Percentiles rank a stretch among this genome's conserved stretches.
Evolutionary conservation across 129 eudicot species (phyloP).

Genomic region (Scalesia atractyloides): DNA sequence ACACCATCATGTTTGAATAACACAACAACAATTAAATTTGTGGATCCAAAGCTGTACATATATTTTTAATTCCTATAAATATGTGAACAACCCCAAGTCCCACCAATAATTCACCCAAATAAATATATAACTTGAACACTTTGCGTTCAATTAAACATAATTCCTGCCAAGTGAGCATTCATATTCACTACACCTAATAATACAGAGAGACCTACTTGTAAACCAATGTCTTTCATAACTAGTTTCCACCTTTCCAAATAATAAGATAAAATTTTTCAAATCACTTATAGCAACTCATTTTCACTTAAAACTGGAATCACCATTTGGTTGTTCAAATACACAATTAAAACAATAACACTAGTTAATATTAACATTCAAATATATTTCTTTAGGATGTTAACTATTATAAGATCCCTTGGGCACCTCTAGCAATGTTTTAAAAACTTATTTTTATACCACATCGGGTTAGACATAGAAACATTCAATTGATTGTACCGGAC

Average conservation of each 20-base stretch:
- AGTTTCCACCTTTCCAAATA: neutral
- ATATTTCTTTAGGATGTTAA: too few relatives aligned
- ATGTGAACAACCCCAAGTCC: neutral
- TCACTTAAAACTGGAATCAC: too few relatives aligned
- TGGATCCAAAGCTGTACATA: neutral
- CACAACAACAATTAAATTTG: neutral
- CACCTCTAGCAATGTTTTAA: too few relatives aligned
- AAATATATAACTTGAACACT: neutral
- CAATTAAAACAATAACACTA: too few relatives aligned
- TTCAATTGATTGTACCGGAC: too few relatives aligned
- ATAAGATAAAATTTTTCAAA: neutral
- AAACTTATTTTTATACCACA: too few relatives aligned
- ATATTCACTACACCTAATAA: neutral
- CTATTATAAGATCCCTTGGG: too few relatives aligned
- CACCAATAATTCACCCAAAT: constrained; percentile 6
- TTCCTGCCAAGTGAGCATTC: neutral
- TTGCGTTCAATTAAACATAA: neutral
- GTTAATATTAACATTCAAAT: too few relatives aligned
- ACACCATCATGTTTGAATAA: neutral
- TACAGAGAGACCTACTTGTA: neutral
- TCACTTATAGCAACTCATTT: neutral
- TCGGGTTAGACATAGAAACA: too few relatives aligned
- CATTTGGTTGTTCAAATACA: too few relatives aligned
- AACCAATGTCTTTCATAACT: neutral
- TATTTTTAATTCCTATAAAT: neutral